Evolutionary conservation across 306 rosid genomes (phyloP).

Genomic region (Malus asiatica): DNA sequence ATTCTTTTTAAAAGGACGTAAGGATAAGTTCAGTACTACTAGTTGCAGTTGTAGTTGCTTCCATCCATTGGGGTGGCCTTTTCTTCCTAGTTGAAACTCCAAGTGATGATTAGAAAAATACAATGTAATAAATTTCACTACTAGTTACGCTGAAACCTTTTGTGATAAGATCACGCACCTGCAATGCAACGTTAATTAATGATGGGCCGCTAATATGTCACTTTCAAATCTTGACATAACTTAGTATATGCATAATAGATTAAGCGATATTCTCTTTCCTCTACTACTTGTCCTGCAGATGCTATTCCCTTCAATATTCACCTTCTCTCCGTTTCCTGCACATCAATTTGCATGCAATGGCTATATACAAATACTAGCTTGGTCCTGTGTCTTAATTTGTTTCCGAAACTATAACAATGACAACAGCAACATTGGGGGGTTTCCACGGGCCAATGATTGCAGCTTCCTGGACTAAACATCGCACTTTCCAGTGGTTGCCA

Average conservation of each 20-base stretch:
- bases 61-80: not conserved
- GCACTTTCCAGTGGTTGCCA: not conserved
- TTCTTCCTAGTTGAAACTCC: not conserved
- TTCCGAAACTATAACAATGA: not conserved
- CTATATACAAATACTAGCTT: not conserved
- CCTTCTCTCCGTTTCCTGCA: not conserved
- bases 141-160: too few species aligned
- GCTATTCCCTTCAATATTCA: conserved; percentile 5
- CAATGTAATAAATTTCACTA: too few species aligned
- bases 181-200: not conserved
- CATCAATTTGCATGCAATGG: conserved; percentile 4
- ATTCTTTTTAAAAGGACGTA: not conserved
- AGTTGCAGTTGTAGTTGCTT: conserved; percentile 3
- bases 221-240: not conserved
- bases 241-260: not conserved
- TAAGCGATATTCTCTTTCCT: not conserved
- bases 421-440: not conserved
- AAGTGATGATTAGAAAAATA: too few species aligned
- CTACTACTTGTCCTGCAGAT: conserved; percentile 22
- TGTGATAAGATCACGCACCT: too few species aligned
- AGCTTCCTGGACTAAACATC: not conserved
- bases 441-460: not conserved
- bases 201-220: not conserved
- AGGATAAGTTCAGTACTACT: not conserved
- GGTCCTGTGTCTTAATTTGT: not conserved